These are phyloP conservation scores for Boletus rubescentipes DNA, from an alignment of 768 basidiomycete genomes.

Conservation along the genomic window DNA sequence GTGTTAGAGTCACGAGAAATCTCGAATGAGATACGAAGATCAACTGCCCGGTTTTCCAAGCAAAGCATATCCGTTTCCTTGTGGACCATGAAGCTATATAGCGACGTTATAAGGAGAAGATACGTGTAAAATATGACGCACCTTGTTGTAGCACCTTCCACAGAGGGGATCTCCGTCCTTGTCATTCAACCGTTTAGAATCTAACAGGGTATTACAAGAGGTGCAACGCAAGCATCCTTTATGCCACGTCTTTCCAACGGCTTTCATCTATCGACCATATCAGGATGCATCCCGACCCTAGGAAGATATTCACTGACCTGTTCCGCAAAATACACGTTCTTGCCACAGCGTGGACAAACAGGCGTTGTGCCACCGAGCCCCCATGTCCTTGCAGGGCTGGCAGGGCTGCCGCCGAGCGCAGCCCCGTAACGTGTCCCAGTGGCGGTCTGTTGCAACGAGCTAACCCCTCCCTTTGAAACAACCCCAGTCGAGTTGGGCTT, in stretches of 20 bases:
- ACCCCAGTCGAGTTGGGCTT: slow-evolving; percentile 26
- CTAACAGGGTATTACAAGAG: slow-evolving; percentile 66
- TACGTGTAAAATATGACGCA: slow-evolving; percentile 5
- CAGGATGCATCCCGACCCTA: neutral
- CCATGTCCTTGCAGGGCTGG: slow-evolving; percentile 48
- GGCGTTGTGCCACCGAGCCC: slow-evolving; percentile 53
- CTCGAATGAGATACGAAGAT: neutral
- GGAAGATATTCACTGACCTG: slow-evolving; percentile 46
- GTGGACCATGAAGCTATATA: slow-evolving; percentile 67
- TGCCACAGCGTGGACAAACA: slow-evolving; percentile 63
- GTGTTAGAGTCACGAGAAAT: neutral
- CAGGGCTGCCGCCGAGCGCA: slow-evolving; percentile 46
- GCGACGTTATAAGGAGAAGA: neutral
- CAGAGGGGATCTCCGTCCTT: slow-evolving; percentile 74
- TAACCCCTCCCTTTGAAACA: slow-evolving; percentile 4
- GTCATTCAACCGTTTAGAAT: slow-evolving; percentile 71
- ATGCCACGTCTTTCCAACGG: slow-evolving; percentile 78
- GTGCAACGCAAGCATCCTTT: slow-evolving; percentile 76
- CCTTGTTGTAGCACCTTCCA: slow-evolving; percentile 72
- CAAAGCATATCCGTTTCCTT: slow-evolving; percentile 74
- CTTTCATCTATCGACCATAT: slow-evolving; percentile 57
- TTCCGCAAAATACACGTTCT: slow-evolving; percentile 85
- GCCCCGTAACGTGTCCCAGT: slow-evolving; percentile 71
- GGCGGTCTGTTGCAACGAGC: slow-evolving; percentile 40
- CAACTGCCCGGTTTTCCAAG: slow-evolving; percentile 51